Evolutionary conservation across 192 early-diverging fungal genomes (phyloP).

Genomic region (Gryganskiella cystojenkinii): DNA sequence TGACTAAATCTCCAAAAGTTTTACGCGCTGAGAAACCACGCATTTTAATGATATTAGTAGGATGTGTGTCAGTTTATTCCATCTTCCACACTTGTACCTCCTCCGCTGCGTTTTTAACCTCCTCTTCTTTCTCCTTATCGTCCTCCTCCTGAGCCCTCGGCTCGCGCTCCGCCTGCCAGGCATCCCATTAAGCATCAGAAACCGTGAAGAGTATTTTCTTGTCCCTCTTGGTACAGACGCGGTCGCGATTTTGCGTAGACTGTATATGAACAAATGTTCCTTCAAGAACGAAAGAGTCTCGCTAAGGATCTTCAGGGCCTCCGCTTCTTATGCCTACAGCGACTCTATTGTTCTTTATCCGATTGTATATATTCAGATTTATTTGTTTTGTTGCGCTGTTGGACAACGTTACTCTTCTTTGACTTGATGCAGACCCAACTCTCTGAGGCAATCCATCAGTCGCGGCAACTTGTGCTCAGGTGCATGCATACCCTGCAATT

Average conservation of each 20-base stretch:
- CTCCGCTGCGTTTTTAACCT: constrained; percentile 1
- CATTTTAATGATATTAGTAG: too few species aligned
- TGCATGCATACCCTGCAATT: too few species aligned
- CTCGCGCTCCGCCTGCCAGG: constrained; percentile 13
- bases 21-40: too few species aligned
- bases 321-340: too few species aligned
- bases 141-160: constrained; percentile 11
- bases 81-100: not conserved
- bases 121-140: constrained; percentile 7
- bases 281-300: constrained; percentile 5
- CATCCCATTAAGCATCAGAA: constrained; percentile 15
- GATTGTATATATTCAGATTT: too few species aligned
- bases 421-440: too few species aligned
- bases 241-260: constrained; percentile 2
- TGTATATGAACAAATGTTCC: constrained; percentile 13
- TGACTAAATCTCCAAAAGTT: too few species aligned
- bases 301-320: constrained; percentile 6
- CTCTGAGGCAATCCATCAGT: too few species aligned
- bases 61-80: not conserved
- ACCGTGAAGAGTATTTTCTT: constrained; percentile 15
- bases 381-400: too few species aligned
- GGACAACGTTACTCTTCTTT: too few species aligned
- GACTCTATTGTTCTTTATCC: too few species aligned
- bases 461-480: too few species aligned
- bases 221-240: constrained; percentile 6